Conservation (phyloP, 2,329 filamentous ascomycete species). For the Aspergillus latus region DNA sequence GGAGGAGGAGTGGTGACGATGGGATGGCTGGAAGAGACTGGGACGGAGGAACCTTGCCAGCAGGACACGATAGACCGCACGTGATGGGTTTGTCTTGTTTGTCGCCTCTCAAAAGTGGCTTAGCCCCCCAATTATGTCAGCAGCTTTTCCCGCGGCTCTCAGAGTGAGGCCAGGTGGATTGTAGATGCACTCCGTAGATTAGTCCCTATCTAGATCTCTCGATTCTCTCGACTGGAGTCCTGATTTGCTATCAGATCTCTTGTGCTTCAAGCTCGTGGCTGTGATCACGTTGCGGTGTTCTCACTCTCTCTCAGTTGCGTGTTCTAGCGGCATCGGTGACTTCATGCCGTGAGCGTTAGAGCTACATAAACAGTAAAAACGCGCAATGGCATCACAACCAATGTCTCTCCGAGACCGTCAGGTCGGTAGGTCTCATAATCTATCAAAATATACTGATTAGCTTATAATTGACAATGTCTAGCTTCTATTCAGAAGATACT, state of each 20-base stretch:
- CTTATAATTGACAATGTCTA: constrained; percentile 39
- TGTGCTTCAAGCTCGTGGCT: neutral
- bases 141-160: constrained; percentile 19
- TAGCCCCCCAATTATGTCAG: constrained; percentile 27
- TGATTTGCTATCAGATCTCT: neutral
- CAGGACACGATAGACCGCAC: constrained; percentile 15
- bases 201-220: constrained; percentile 2
- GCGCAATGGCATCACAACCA: constrained; percentile 55
- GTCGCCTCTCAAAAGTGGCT: constrained; percentile 6
- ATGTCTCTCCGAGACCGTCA: constrained; percentile 69
- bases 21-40: constrained; percentile 18
- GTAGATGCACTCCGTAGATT: constrained; percentile 5
- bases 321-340: constrained; percentile 1
- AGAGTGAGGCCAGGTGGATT: constrained; percentile 32
- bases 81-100: constrained; percentile 30
- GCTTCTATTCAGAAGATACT: constrained; percentile 93
- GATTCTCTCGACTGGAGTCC: neutral
- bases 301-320: constrained; percentile 3
- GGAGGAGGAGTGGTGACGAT: constrained; percentile 16
- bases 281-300: neutral
- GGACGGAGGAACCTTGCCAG: constrained; percentile 21
- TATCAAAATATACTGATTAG: neutral
- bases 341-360: constrained; percentile 22
- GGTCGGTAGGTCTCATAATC: constrained; percentile 57
- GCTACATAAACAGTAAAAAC: constrained; percentile 19